Percentiles rank a stretch among this genome's conserved stretches.
Conservation (phyloP, 805 yeast genomes). For the Scheffersomyces lignosus region DNA sequence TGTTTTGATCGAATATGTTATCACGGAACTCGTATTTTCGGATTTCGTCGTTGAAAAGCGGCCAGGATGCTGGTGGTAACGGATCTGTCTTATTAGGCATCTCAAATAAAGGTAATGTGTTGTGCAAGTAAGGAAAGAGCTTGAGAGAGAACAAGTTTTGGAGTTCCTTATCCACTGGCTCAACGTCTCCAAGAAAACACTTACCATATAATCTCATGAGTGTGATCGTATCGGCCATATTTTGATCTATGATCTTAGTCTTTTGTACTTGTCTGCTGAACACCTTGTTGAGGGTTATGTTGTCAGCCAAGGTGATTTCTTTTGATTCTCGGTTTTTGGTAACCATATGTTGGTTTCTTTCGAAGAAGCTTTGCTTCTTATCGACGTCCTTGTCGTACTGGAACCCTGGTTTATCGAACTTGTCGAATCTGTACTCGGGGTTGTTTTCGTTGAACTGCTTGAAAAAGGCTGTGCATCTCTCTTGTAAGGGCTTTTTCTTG, state of each 20-base stretch:
- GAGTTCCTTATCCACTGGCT: constrained; percentile 5
- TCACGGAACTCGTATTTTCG: constrained; percentile 8
- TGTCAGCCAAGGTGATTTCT: constrained; percentile 13
- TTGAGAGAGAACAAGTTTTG: constrained; percentile 18
- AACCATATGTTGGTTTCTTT: not conserved
- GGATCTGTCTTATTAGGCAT: constrained; percentile 8
- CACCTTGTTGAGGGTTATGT: constrained; percentile 15
- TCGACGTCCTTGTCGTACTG: constrained; percentile 21
- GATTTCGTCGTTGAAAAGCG: constrained; percentile 10
- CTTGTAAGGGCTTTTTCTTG: constrained; percentile 12
- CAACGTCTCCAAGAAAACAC: constrained; percentile 22
- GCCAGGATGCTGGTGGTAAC: constrained; percentile 8
- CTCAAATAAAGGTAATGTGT: constrained; percentile 23
- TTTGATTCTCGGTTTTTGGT: not conserved
- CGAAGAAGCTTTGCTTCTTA: constrained; percentile 17
- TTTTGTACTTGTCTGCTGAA: constrained; percentile 14
- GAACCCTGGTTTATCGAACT: not conserved
- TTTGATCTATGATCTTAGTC: constrained; percentile 18
- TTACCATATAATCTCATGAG: constrained; percentile 30
- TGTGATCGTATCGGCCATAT: constrained; percentile 33
- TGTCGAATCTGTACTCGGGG: constrained; percentile 25
- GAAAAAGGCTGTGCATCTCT: constrained; percentile 27
- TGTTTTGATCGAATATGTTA: constrained; percentile 5
- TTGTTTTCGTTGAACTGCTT: constrained; percentile 13
- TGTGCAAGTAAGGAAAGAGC: constrained; percentile 29